Evolutionary conservation across 768 basidiomycete species (phyloP).

Genomic region (Leucogyrophana mollusca): DNA sequence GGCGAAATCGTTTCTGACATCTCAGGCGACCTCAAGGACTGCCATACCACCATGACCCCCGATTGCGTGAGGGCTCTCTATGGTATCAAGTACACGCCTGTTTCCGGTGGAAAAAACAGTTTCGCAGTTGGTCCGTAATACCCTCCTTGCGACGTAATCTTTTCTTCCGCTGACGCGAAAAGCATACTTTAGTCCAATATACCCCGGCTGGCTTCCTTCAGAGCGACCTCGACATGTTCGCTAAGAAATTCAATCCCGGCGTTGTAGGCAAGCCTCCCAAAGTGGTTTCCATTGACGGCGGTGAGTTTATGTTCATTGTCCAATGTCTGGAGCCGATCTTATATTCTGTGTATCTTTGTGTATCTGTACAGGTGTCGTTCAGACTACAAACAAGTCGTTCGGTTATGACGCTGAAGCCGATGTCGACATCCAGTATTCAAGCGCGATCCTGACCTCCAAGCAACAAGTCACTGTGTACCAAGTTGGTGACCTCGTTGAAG

Average conservation of each 20-base stretch:
- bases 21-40: conserved; percentile 23
- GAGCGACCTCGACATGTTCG: conserved; percentile 43
- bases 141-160: background rate
- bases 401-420: conserved; percentile 53
- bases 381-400: conserved; percentile 40
- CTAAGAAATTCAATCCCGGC: conserved; percentile 35
- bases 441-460: conserved; percentile 41
- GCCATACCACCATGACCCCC: conserved; percentile 34
- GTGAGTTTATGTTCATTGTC: conserved; percentile 1
- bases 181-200: conserved; percentile 49
- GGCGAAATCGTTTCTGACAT: conserved; percentile 12
- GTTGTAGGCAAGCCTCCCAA: conserved; percentile 40
- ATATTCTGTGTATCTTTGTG: too few relatives aligned
- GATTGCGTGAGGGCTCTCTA: conserved; percentile 40
- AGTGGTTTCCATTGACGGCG: conserved; percentile 19
- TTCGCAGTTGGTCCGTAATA: conserved; percentile 34
- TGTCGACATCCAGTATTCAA: conserved; percentile 54
- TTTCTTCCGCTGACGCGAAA: background rate
- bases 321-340: background rate
- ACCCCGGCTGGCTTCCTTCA: conserved; percentile 41
- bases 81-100: conserved; percentile 29
- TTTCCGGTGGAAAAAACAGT: conserved; percentile 32
- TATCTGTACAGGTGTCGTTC: conserved; percentile 41
- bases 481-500: conserved; percentile 41
- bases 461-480: conserved; percentile 44